Conservation (phyloP, 352 stramenopile species). For the Pythium diclinum region DNA sequence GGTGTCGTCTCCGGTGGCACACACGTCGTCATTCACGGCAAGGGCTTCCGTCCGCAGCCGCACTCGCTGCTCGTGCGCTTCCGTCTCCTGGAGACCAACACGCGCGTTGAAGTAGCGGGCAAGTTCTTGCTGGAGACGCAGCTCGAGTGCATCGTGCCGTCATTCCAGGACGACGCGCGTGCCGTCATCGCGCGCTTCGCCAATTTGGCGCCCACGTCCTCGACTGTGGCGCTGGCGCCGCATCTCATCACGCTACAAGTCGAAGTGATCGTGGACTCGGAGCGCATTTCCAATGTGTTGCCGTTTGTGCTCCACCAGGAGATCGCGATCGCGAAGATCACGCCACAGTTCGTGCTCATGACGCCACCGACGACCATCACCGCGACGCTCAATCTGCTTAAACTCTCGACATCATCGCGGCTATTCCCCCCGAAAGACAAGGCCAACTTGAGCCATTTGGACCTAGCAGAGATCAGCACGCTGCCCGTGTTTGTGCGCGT, state of each 20-base stretch:
- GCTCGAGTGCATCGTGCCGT: conserved; percentile 53
- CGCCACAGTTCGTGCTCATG: conserved; percentile 61
- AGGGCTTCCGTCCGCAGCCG: conserved; percentile 50
- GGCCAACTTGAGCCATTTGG: not conserved
- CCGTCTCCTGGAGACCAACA: conserved; percentile 30
- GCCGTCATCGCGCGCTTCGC: conserved; percentile 36
- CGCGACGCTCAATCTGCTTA: conserved; percentile 55
- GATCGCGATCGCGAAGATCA: conserved; percentile 44
- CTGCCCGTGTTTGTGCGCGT: conserved; percentile 59
- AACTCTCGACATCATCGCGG: conserved; percentile 30
- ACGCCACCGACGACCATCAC: conserved; percentile 38
- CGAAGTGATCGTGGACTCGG: conserved; percentile 60
- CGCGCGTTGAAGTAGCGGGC: conserved; percentile 38
- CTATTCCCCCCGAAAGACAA: conserved; percentile 15
- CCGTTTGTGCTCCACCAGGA: conserved; percentile 48
- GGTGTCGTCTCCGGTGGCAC: conserved; percentile 47
- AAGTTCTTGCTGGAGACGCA: conserved; percentile 58
- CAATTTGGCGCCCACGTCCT: conserved; percentile 41
- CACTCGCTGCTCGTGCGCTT: conserved; percentile 71
- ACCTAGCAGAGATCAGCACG: conserved; percentile 39
- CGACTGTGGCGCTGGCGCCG: conserved; percentile 41
- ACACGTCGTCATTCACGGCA: conserved; percentile 54
- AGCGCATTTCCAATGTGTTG: conserved; percentile 51
- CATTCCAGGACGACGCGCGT: conserved; percentile 39
- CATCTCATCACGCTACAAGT: conserved; percentile 46